A percentile compares a stretch with the other conserved stretches of the same genome.
phyloP scores from a whole-genome alignment of 345 rosid species.

The Pistacia atlantica region DNA sequence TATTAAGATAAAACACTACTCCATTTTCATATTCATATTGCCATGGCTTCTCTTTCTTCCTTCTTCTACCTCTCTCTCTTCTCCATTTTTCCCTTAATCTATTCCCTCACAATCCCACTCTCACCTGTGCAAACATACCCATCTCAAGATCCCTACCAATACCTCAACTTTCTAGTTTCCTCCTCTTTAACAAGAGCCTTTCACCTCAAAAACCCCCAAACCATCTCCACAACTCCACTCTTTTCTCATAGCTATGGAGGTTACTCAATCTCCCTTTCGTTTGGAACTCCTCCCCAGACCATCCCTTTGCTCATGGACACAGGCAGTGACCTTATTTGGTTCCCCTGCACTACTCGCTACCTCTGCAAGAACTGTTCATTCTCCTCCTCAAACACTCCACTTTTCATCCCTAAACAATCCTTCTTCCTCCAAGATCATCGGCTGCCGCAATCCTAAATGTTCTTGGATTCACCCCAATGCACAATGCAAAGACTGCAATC shows the following conservation, averaged over 20 bases:
- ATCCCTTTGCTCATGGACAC: conserved; percentile 35
- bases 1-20: neutral
- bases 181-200: conserved; percentile 40
- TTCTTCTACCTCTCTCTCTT: conserved; percentile 12
- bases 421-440: conserved; percentile 33
- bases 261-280: conserved; percentile 32
- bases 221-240: conserved; percentile 6
- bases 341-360: conserved; percentile 44
- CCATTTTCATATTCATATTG: neutral
- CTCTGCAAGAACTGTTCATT: conserved; percentile 19
- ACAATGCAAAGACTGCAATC: conserved; percentile 22
- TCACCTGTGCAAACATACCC: conserved; percentile 16
- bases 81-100: conserved; percentile 8
- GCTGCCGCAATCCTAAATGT: conserved; percentile 48
- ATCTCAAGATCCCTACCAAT: conserved; percentile 29
- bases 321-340: conserved; percentile 43
- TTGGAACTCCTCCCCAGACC: conserved; percentile 36
- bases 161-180: conserved; percentile 29
- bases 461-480: conserved; percentile 37
- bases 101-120: conserved; percentile 31
- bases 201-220: conserved; percentile 35
- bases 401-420: conserved; percentile 17
- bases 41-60: conserved; percentile 22
- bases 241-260: conserved; percentile 31
- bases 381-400: no score